A percentile compares a stretch with the other conserved stretches of the same genome.
Evolutionary conservation across 176 grass and related monocot genomes (phyloP).

Genomic region (Triticum urartu): DNA sequence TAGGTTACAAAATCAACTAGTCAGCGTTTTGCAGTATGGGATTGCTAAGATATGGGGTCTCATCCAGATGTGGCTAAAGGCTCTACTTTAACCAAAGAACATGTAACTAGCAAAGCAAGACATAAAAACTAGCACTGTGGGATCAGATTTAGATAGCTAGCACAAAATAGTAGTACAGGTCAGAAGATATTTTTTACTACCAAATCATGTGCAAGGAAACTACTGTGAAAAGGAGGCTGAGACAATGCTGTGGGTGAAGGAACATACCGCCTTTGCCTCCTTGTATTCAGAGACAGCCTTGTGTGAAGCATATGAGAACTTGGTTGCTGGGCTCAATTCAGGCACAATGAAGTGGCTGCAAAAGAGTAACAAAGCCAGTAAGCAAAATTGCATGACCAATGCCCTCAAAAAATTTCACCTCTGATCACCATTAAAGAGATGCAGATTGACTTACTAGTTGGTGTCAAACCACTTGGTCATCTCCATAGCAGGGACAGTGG

Average conservation of each 20-base stretch:
- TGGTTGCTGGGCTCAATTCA: conserved; percentile 76
- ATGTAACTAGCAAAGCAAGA: conserved; percentile 16
- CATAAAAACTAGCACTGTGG: background rate
- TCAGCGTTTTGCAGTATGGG: background rate
- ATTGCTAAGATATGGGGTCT: background rate
- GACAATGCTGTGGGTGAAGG: background rate
- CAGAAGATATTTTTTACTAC: background rate
- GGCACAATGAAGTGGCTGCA: conserved; percentile 94
- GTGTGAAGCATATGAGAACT: conserved; percentile 90
- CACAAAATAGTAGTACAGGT: background rate
- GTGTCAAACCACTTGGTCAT: conserved; percentile 99
- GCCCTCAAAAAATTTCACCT: background rate
- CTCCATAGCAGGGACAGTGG: conserved; percentile 92
- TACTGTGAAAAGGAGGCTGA: background rate
- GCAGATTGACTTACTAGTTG: conserved; percentile 78
- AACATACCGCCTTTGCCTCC: conserved; percentile 91
- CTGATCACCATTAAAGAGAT: conserved; percentile 2
- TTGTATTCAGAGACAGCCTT: conserved; percentile 96
- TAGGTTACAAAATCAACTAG: background rate
- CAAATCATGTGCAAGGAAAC: background rate
- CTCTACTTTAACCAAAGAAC: background rate
- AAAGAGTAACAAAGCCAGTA: conserved; percentile 22
- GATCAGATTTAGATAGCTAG: background rate
- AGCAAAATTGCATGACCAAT: conserved; percentile 18
- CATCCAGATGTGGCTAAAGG: background rate